phyloP scores from a whole-genome alignment of 2,329 filamentous ascomycete species.

The Xylariales sp. region DNA sequence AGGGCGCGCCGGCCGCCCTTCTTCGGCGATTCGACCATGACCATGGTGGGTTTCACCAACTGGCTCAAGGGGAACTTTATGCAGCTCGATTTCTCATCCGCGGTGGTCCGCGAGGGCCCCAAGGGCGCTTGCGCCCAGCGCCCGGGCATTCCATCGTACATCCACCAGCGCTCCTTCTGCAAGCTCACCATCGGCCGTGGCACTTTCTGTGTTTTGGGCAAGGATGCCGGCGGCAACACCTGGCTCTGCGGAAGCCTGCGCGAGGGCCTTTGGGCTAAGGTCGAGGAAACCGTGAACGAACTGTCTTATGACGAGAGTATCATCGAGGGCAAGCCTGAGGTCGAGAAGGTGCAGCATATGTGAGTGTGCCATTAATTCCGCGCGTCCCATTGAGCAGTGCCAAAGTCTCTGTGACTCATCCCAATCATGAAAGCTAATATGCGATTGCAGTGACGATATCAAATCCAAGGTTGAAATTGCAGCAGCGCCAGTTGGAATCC shows the following conservation, averaged over 20 bases:
- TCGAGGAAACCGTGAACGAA: neutral
- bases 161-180: neutral
- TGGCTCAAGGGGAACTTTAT: constrained; percentile 32
- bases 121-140: constrained; percentile 1
- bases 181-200: neutral
- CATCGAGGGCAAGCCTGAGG: too few relatives aligned
- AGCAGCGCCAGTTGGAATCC: too few relatives aligned
- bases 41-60: constrained; percentile 33
- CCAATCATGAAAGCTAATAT: too few relatives aligned
- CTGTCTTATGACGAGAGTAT: too few relatives aligned
- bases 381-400: too few relatives aligned
- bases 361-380: too few relatives aligned
- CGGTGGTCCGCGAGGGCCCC: constrained; percentile 14
- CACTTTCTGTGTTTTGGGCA: neutral
- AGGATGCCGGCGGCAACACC: neutral
- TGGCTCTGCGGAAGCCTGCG: neutral
- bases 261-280: neutral
- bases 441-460: too few relatives aligned
- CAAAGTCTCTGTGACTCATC: too few relatives aligned
- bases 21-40: constrained; percentile 24
- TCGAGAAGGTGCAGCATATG: too few relatives aligned
- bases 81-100: constrained; percentile 30
- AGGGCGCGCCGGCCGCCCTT: constrained; percentile 13
- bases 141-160: neutral
- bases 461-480: too few relatives aligned